Percentiles rank a stretch among this genome's conserved stretches.
Evolutionary conservation across 495 filamentous ascomycete species (phyloP).

Genomic region (Aspergillus leporis): DNA sequence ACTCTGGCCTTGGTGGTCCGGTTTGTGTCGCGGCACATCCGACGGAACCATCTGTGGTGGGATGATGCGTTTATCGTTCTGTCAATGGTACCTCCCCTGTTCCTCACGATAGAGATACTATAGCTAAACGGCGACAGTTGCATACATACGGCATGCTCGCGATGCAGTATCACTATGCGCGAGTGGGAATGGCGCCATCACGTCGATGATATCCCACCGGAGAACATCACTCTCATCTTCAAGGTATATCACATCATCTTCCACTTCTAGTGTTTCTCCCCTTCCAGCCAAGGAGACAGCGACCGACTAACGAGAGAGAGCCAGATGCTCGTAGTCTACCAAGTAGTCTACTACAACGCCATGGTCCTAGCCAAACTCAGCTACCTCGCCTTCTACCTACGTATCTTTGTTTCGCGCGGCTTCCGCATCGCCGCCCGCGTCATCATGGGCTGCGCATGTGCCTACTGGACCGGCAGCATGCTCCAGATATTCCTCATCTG

Average conservation of each 20-base stretch:
- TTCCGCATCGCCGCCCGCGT: slow-evolving; percentile 38
- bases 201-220: slow-evolving; percentile 13
- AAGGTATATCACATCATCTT: slow-evolving; percentile 7
- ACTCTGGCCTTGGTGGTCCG: slow-evolving; percentile 20
- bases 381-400: slow-evolving; percentile 53
- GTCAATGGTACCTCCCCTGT: slow-evolving; percentile 5
- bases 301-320: too few species aligned
- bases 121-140: slow-evolving; percentile 7
- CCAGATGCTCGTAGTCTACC: slow-evolving; percentile 25
- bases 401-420: slow-evolving; percentile 42
- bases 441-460: slow-evolving; percentile 32
- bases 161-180: slow-evolving; percentile 26
- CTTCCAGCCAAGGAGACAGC: too few species aligned
- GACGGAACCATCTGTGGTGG: slow-evolving; percentile 22
- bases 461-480: slow-evolving; percentile 28
- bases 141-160: slow-evolving; percentile 28
- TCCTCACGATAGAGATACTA: too few species aligned
- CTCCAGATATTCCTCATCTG: slow-evolving; percentile 34
- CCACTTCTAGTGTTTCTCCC: not conserved
- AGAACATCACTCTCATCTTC: slow-evolving; percentile 22
- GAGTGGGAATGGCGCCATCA: slow-evolving; percentile 24
- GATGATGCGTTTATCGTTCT: slow-evolving; percentile 22
- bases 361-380: slow-evolving; percentile 49
- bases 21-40: slow-evolving; percentile 20
- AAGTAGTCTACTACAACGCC: slow-evolving; percentile 32